Evolutionary conservation across 768 basidiomycete species (phyloP).

Genomic region (Auricularia auricula-judae): DNA sequence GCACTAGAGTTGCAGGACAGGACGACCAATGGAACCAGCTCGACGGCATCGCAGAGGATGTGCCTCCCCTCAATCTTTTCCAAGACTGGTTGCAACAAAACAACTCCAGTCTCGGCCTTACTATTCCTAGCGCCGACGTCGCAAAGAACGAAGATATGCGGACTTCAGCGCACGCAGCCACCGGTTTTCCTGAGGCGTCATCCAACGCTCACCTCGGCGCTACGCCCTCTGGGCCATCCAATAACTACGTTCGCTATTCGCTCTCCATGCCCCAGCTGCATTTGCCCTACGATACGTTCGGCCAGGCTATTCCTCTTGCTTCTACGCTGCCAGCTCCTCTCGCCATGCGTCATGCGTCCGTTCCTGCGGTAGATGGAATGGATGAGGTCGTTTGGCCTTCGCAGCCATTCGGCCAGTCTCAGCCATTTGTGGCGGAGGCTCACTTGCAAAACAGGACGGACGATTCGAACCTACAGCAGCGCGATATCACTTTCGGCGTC

Average conservation of each 20-base stretch:
- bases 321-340: not conserved
- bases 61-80: not conserved
- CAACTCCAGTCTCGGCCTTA: not conserved
- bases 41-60: not conserved
- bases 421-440: too few species aligned
- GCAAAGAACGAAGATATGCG: not conserved
- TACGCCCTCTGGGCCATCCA: not conserved
- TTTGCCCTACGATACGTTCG: not conserved
- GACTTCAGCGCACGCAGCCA: not conserved
- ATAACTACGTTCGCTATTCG: not conserved
- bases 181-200: not conserved
- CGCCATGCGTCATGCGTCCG: not conserved
- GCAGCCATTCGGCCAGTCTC: too few species aligned
- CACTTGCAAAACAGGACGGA: too few species aligned
- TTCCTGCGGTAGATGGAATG: not conserved
- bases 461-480: too few species aligned
- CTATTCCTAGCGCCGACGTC: not conserved
- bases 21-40: not conserved
- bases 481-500: too few species aligned
- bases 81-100: not conserved
- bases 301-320: not conserved
- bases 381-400: not conserved
- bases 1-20: not conserved
- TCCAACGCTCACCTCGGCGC: too few species aligned
- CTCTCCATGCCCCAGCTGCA: not conserved